A percentile compares a stretch with the other conserved stretches of the same genome.
These are phyloP conservation scores for Penicillium malachiteum DNA, from an alignment of 495 filamentous ascomycete species.

Conservation along the genomic window DNA sequence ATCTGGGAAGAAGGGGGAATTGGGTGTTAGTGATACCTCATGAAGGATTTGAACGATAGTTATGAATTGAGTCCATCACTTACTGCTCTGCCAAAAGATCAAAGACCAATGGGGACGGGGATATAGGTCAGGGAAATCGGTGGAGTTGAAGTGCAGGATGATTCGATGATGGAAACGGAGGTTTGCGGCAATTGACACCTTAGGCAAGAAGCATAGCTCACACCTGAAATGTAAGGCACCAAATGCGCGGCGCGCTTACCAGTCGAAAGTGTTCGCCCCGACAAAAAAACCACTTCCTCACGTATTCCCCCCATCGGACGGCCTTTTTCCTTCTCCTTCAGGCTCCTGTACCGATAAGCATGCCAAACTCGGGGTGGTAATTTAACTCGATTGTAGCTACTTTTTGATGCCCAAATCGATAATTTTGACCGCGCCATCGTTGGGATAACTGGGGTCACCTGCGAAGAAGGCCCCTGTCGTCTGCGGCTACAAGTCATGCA, in stretches of 20 bases:
- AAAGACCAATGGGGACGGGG: conserved; percentile 28
- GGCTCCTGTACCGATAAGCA: conserved; percentile 51
- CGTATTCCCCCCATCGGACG: conserved; percentile 33
- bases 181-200: conserved; percentile 27
- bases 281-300: conserved; percentile 48
- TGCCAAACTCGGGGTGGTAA: conserved; percentile 60
- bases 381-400: conserved; percentile 52
- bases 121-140: conserved; percentile 18
- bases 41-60: neutral
- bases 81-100: conserved; percentile 32
- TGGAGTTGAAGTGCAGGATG: conserved; percentile 21
- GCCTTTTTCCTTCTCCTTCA: conserved; percentile 39
- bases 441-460: conserved; percentile 65
- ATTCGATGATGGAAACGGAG: conserved; percentile 36
- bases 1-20: conserved; percentile 49
- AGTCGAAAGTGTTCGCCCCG: conserved; percentile 16
- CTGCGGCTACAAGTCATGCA: conserved; percentile 56
- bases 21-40: conserved; percentile 13
- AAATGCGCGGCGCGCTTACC: conserved; percentile 34
- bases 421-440: conserved; percentile 61
- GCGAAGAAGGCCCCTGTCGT: conserved; percentile 48
- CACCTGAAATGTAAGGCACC: conserved; percentile 8
- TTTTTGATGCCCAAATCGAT: conserved; percentile 63
- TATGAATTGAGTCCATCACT: conserved; percentile 10
- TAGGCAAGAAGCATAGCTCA: neutral